These are phyloP conservation scores for Aspergillus awamori DNA, from an alignment of 2,329 filamentous ascomycete species.

Conservation along the genomic window DNA sequence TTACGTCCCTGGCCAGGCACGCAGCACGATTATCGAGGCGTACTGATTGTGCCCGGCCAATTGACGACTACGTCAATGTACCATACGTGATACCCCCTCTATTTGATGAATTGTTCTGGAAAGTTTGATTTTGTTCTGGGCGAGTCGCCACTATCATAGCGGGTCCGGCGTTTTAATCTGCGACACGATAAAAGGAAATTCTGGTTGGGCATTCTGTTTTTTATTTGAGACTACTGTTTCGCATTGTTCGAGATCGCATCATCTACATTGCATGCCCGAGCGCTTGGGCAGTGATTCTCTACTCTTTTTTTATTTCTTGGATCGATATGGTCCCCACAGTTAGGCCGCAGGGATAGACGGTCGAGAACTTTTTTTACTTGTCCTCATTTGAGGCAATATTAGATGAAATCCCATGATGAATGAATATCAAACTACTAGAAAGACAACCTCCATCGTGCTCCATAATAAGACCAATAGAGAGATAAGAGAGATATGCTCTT, in stretches of 20 bases:
- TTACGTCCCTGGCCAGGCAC: slow-evolving; percentile 49
- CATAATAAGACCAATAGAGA: background rate
- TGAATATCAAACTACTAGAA: background rate
- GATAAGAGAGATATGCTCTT: background rate
- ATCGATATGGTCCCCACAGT: slow-evolving; percentile 12
- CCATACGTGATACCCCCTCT: slow-evolving; percentile 24
- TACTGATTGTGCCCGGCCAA: slow-evolving; percentile 40
- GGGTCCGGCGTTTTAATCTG: slow-evolving; percentile 19
- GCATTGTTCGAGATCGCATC: slow-evolving; percentile 10
- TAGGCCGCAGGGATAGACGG: slow-evolving; percentile 7
- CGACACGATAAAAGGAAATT: slow-evolving; percentile 7
- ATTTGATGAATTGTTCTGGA: slow-evolving; percentile 2
- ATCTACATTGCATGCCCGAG: slow-evolving; percentile 18
- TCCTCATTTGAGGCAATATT: background rate
- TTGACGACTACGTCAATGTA: slow-evolving; percentile 10
- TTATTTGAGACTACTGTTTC: background rate
- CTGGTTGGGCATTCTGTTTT: slow-evolving; percentile 8
- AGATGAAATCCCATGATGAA: background rate
- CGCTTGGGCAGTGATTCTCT: slow-evolving; percentile 20
- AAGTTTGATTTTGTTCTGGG: slow-evolving; percentile 8
- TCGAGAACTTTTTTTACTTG: background rate
- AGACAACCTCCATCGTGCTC: too few relatives aligned
- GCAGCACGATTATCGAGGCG: slow-evolving; percentile 52
- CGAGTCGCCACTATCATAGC: slow-evolving; percentile 13
- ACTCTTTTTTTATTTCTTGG: slow-evolving; percentile 13